phyloP scores from a whole-genome alignment of 2,329 filamentous ascomycete genomes.

The Aureobasidium subglaciale region DNA sequence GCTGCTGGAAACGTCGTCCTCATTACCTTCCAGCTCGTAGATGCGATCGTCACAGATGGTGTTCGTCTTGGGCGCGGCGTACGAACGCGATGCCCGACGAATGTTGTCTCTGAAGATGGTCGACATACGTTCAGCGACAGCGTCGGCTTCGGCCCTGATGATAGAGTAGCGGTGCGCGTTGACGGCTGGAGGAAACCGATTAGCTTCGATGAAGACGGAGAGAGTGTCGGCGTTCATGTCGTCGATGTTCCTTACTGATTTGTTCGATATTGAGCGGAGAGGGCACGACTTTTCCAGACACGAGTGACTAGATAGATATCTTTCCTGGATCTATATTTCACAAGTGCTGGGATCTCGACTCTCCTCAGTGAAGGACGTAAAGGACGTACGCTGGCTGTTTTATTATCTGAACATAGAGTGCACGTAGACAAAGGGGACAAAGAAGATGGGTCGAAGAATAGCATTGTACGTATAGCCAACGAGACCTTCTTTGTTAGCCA shows the following conservation, averaged over 20 bases:
- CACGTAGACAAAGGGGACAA: too few species aligned
- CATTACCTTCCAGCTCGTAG: neutral
- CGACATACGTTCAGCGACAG: neutral
- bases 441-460: too few species aligned
- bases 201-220: constrained; percentile 3
- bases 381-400: too few species aligned
- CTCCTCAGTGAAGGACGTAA: too few species aligned
- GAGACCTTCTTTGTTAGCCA: too few species aligned
- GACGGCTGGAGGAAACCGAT: constrained; percentile 7
- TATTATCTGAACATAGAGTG: too few species aligned
- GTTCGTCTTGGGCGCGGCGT: neutral
- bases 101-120: neutral
- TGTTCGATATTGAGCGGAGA: neutral
- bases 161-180: neutral
- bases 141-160: neutral
- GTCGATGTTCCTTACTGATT: neutral
- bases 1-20: neutral
- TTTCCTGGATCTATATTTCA: too few species aligned
- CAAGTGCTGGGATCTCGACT: too few species aligned
- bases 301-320: too few species aligned
- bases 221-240: neutral
- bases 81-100: neutral
- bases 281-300: too few species aligned
- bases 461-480: too few species aligned
- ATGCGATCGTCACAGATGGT: neutral